Conservation (phyloP, 169 alveolate genomes). For the Amoebophrya sp. region DNA sequence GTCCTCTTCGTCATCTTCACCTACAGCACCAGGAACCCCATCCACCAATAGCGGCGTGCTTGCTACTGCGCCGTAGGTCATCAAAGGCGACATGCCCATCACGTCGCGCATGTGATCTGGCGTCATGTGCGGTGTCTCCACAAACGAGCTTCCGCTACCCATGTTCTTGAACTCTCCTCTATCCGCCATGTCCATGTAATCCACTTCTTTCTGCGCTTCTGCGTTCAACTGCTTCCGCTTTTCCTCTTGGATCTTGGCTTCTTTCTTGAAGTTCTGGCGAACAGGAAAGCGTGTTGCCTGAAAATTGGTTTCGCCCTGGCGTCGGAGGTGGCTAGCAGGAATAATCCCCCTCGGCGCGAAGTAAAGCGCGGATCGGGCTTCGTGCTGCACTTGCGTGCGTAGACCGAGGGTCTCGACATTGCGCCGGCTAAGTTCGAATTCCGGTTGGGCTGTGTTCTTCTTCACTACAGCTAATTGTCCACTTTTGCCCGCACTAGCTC, state of each 20-base stretch:
- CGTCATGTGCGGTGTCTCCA: neutral
- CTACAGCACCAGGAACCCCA: neutral
- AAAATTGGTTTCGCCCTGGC: neutral
- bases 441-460: too few species aligned
- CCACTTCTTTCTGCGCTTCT: neutral
- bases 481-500: too few species aligned
- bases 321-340: neutral
- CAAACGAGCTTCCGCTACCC: neutral
- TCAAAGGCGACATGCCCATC: neutral
- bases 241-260: neutral
- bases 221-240: neutral
- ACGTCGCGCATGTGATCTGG: neutral
- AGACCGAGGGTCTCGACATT: neutral
- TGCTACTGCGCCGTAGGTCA: slow-evolving; percentile 1
- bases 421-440: too few species aligned
- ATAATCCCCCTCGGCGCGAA: neutral
- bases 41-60: neutral
- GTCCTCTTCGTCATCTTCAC: neutral
- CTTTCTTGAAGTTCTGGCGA: neutral
- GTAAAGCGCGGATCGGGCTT: neutral
- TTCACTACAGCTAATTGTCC: too few species aligned
- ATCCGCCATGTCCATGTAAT: neutral
- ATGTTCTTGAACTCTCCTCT: neutral
- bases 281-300: neutral
- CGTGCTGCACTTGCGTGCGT: neutral